Evolutionary conservation across 1,284 basidiomycete species (phyloP).

Genomic region (Marasmius fiardii): DNA sequence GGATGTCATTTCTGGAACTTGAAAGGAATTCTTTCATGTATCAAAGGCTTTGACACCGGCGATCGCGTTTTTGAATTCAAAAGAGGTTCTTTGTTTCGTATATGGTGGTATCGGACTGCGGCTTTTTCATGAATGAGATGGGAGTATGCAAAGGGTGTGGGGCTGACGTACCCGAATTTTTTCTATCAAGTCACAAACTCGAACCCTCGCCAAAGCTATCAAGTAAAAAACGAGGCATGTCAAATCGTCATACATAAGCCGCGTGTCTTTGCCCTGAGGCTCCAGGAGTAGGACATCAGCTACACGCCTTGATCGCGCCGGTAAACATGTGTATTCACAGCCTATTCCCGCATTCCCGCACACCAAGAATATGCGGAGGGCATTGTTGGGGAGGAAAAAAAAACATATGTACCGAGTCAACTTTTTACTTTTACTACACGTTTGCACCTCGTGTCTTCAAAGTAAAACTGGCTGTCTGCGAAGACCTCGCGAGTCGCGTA

Average conservation of each 20-base stretch:
- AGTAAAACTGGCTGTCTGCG: background rate
- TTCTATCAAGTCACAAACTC: background rate
- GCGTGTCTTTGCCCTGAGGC: background rate
- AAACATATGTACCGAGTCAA: background rate
- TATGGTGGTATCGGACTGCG: too few species aligned
- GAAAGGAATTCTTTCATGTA: background rate
- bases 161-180: too few species aligned
- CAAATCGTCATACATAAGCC: background rate
- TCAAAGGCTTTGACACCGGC: background rate
- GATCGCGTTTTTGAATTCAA: background rate
- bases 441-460: background rate
- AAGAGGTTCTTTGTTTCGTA: too few species aligned
- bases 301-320: background rate
- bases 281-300: background rate
- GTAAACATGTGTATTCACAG: background rate
- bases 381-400: background rate
- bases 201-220: too few species aligned
- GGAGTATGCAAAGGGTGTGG: too few species aligned
- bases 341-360: background rate
- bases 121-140: too few species aligned
- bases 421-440: background rate
- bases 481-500: background rate
- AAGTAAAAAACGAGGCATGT: background rate
- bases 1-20: background rate
- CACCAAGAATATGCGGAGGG: background rate